Conservation (phyloP, 2,329 filamentous ascomycete genomes). For the Onygena corvina region DNA sequence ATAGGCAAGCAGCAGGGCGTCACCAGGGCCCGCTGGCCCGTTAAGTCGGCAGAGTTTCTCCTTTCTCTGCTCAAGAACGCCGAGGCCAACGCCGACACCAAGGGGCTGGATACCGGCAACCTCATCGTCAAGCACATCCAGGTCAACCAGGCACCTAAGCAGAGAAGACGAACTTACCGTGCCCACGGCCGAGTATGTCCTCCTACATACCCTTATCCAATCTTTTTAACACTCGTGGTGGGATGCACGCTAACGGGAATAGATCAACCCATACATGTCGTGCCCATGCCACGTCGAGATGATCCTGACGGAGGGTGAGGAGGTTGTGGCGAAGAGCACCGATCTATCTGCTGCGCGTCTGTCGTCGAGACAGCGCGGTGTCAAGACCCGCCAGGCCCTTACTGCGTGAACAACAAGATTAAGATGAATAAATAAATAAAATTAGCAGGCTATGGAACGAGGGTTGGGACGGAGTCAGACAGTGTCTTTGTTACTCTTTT, state of each 20-base stretch:
- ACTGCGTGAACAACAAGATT: conserved; percentile 39
- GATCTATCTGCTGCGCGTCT: conserved; percentile 59
- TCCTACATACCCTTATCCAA: background rate
- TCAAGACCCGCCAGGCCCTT: conserved; percentile 49
- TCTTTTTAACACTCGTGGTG: background rate
- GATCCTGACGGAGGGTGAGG: conserved; percentile 95
- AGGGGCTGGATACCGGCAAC: conserved; percentile 94
- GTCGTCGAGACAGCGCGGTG: conserved; percentile 82
- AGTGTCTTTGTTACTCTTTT: background rate
- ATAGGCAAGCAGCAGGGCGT: conserved; percentile 98
- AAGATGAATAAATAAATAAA: background rate
- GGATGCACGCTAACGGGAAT: conserved; percentile 7
- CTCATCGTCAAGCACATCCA: conserved; percentile 99
- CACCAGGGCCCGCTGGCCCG: conserved; percentile 93
- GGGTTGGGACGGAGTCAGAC: background rate
- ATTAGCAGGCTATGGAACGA: background rate
- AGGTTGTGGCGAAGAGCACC: conserved; percentile 85
- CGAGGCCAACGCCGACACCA: conserved; percentile 91
- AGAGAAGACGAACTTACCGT: conserved; percentile 98
- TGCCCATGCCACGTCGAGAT: conserved; percentile 99
- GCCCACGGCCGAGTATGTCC: conserved; percentile 96
- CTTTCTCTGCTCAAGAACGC: conserved; percentile 95
- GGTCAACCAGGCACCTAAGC: conserved; percentile 99
- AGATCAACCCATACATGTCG: conserved; percentile 99
- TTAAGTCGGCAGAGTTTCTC: conserved; percentile 98